Evolutionary conservation across 2,329 filamentous ascomycete species (phyloP), one percentile per base, ranked within the genome.

Genomic region (Madurella mycetomatis): DNA sequence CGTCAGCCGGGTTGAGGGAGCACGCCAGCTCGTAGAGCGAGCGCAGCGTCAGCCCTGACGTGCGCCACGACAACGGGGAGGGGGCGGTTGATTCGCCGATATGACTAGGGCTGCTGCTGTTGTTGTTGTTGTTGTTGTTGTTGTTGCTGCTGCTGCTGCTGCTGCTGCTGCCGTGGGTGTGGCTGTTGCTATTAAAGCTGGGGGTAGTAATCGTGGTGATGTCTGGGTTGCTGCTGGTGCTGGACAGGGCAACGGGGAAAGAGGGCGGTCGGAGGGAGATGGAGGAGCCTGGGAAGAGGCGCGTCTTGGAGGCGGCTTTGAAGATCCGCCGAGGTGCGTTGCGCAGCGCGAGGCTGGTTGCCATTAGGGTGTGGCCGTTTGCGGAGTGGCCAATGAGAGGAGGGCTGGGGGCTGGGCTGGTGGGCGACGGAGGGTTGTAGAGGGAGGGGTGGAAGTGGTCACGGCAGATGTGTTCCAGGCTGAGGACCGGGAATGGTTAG

Each of bases 401-500:
- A 16, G 47, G 60, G 9, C 69, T 64, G 42, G 64, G 62, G 43
- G 64, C 61, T 52, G 70, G 59, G 39, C 62, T 48, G 52, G 72
- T 69, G 11, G 65, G 64, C 30, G 66, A 15, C 9, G 9, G 34
- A 5, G 64, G 63, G 72, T 7, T 1, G 54, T 49, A 76, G 60
- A 73, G 70, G 18, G 71, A 69, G 7, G 70, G 63, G 58, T 68
- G 66, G 61, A 76, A 77, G 62, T 80, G 77, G 53, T 76, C 65
- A 74, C 76, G 78, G 67, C 77, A 81, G 41, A 77, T 71, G 59
- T 79, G 77, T 60, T 81, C 78, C 48, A 80, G 72, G 2, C 77
- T 80, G 32, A 13, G 8, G 8, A 1, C 25, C 17, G 1, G 15
- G 11, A 37, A 37, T 60, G 54, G 59, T 50, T 17, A 17, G 15